Evolutionary conservation across 2,329 filamentous ascomycete species (phyloP), one percentile per base, ranked within the genome.

Genomic region (Botrytis byssoidea): DNA sequence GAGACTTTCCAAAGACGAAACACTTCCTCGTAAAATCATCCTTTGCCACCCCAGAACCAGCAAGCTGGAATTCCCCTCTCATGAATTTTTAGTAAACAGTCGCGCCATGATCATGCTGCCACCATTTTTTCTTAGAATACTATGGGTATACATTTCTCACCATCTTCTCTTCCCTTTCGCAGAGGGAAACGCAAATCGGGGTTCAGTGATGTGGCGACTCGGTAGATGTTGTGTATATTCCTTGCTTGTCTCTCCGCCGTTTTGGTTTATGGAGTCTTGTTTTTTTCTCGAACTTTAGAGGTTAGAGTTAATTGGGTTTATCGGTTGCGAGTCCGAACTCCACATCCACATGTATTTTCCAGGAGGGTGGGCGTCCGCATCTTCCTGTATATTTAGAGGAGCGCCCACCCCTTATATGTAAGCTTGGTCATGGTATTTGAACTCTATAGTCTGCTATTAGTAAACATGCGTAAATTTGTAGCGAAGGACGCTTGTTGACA

Each of bases 401-500:
- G n/a, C 5, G 51, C 51, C 51, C 51, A 29, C n/a, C 51, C 14
- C n/a, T 55, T 55, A 1, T 55, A 55, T 3, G 14, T 29, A 2
- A 18, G 51, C n/a, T 29, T 55, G 4, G 3, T 55, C 51, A 55
- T 55, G 48, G 12, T 29, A 3, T 1, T 29, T 18, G 12, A 14
- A 40, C 10, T 12, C 37, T 40, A 10, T 2, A 18, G 1, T 16
- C 25, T 55, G 51, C 14, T 29, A 16, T 29, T 55, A 18, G n/a
- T 29, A 18, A 4, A 16, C 18, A 0, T 55, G 51, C 14, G 14
- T 29, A 4, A 6, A 55, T 18, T 55, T 29, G 14, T 5, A 29
- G 6, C 4, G 25, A 18, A 8, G 25, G 3, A 29, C 0, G 2
- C 0, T 29, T 29, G 1, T 18, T 55, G 51, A 29, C 3, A 16